A percentile compares a stretch with the other conserved stretches of the same genome.
These are phyloP conservation scores for Seiridium unicorne DNA, from an alignment of 2,329 filamentous ascomycete genomes.

Conservation along the genomic window DNA sequence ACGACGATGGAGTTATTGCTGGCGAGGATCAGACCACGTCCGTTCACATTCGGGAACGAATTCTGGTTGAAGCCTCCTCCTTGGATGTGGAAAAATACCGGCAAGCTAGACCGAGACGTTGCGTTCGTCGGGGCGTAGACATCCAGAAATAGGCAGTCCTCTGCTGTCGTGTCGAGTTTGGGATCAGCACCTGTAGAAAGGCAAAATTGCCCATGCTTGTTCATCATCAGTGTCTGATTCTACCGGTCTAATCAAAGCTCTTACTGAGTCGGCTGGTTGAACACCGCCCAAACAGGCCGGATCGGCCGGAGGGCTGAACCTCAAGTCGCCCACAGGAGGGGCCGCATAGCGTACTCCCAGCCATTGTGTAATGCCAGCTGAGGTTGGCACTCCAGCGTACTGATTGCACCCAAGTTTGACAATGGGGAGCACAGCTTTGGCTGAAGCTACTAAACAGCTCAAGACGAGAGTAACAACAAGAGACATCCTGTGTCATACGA, in stretches of 20 bases:
- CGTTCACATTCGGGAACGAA: constrained; percentile 54
- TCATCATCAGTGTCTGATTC: neutral
- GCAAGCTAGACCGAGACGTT: constrained; percentile 49
- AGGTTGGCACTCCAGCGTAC: constrained; percentile 56
- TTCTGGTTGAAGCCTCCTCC: constrained; percentile 60
- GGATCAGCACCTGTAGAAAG: constrained; percentile 18
- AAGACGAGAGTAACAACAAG: neutral
- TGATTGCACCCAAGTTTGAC: constrained; percentile 67
- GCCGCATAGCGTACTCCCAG: constrained; percentile 74
- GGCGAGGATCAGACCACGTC: constrained; percentile 57
- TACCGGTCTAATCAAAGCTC: constrained; percentile 7
- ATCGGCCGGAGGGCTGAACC: constrained; percentile 68
- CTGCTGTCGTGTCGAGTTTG: constrained; percentile 26
- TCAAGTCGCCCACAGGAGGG: constrained; percentile 61
- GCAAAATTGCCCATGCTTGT: constrained; percentile 24
- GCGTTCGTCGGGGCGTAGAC: constrained; percentile 58
- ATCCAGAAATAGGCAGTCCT: constrained; percentile 71
- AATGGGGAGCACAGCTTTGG: constrained; percentile 23
- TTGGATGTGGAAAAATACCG: constrained; percentile 61
- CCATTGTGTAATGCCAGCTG: constrained; percentile 65
- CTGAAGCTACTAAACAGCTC: neutral
- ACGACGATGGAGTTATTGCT: constrained; percentile 62
- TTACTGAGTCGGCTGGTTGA: constrained; percentile 54
- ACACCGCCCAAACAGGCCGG: constrained; percentile 45
- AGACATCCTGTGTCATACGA: neutral